These are phyloP conservation scores for Rhodosporidiobolus odoratus DNA, from an alignment of 768 basidiomycete genomes.

Conservation along the genomic window DNA sequence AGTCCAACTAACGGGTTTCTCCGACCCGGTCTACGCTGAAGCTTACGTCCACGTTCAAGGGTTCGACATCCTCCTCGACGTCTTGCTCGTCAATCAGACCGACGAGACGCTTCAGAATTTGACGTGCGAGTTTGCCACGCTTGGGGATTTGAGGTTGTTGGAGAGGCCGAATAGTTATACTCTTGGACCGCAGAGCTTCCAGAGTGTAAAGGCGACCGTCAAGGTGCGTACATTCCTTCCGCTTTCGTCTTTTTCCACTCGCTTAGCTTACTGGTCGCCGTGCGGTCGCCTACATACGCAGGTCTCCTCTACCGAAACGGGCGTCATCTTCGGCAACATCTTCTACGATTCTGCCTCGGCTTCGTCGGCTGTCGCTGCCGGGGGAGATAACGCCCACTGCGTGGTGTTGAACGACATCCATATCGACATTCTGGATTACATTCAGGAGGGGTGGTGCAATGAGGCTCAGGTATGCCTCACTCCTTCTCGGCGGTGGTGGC, in stretches of 20 bases:
- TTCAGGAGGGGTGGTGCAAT: slow-evolving; percentile 90
- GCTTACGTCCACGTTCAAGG: slow-evolving; percentile 96
- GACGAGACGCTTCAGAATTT: slow-evolving; percentile 90
- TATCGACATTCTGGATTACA: slow-evolving; percentile 98
- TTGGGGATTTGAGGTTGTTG: slow-evolving; percentile 93
- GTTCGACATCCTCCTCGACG: slow-evolving; percentile 92
- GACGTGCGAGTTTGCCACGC: slow-evolving; percentile 91
- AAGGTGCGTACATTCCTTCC: slow-evolving; percentile 54
- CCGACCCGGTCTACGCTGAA: slow-evolving; percentile 96
- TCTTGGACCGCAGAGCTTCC: slow-evolving; percentile 92
- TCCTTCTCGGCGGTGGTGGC: no score
- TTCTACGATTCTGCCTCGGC: slow-evolving; percentile 88
- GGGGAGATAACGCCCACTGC: slow-evolving; percentile 48
- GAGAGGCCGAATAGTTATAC: slow-evolving; percentile 92
- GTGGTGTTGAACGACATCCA: slow-evolving; percentile 96
- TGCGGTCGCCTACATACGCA: not conserved
- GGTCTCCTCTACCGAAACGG: slow-evolving; percentile 94
- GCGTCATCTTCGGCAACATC: slow-evolving; percentile 96
- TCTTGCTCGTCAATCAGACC: slow-evolving; percentile 94
- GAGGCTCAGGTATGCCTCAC: slow-evolving; percentile 92
- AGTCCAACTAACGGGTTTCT: slow-evolving; percentile 63
- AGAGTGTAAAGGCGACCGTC: slow-evolving; percentile 96
- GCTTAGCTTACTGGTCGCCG: not conserved
- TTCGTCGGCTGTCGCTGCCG: slow-evolving; percentile 25
- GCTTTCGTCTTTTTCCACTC: not conserved